Base-by-base conservation (phyloP, 2,329 filamentous ascomycete species). In the Periconia sp. region DNA sequence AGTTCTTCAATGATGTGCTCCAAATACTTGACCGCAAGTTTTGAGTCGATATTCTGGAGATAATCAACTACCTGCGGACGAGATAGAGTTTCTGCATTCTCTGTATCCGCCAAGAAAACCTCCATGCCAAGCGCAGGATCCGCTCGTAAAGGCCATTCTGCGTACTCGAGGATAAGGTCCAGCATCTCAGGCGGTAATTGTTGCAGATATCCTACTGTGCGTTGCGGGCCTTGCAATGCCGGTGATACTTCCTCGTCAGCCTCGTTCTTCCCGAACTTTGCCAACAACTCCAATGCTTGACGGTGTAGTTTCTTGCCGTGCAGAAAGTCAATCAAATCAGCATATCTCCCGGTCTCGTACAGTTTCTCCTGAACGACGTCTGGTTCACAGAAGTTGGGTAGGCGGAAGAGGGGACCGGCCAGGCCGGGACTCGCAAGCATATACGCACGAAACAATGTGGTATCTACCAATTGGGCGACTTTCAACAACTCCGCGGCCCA, bases 321-420 rank as follows among this genome's bases (percentile, higher is more conserved):
- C 62, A 97, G 87, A 70, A 99, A 99, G 72, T 97, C 93, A n/a
- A 99, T 92, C 1, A 99, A 79, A 75, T 97, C 93, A 48, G 88
- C 93, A 74, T 96, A 97, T 31, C 92, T 86, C 53, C 90, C 90
- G 41, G 88, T 91, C 70, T 96, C 91, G 55, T 96, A 86, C 5
- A 99, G 79, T 64, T 92, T 92, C 73, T 96, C 90, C 69, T 96
- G 94, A 19, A 99, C 93, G 2, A 97, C 94, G 30, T 91, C 88
- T 0, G 94, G 93, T 64, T 99, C 93, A 72, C 94, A 97, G 70
- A 97, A 97, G 72, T 99, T 99, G 68, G 92, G 88, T 48, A 97
- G 91, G 20, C 94, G 91, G 77, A 99, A 97, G 0, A 99, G 82
- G 0, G 92, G 91, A 1, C 90, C 90, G 3, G 92, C 92, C 11